A percentile compares a stretch with the other conserved stretches of the same genome.
Evolutionary conservation across 1,139 yeast genomes (phyloP).

Genomic region (Pichia sp.): DNA sequence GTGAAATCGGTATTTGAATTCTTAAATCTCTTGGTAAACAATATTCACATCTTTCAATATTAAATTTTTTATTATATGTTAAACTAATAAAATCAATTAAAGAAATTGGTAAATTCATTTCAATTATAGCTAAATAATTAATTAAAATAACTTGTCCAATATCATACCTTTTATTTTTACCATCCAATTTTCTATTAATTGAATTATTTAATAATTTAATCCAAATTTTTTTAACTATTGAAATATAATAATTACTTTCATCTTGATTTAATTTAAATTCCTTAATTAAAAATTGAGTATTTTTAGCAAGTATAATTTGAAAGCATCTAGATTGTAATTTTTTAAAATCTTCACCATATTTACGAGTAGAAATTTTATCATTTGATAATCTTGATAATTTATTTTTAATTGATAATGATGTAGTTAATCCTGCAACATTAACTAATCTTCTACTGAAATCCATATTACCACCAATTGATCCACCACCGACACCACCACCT

Average conservation of each 20-base stretch:
- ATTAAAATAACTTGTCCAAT: slow-evolving; percentile 9
- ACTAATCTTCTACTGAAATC: slow-evolving; percentile 44
- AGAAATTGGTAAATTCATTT: slow-evolving; percentile 15
- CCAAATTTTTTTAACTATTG: slow-evolving; percentile 24
- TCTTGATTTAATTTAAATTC: slow-evolving; percentile 8
- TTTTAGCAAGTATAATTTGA: slow-evolving; percentile 19
- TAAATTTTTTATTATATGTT: slow-evolving; percentile 8
- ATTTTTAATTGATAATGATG: slow-evolving; percentile 23
- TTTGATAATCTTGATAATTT: slow-evolving; percentile 15
- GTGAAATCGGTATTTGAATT: slow-evolving; percentile 10
- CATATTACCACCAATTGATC: slow-evolving; percentile 17
- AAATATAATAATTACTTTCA: slow-evolving; percentile 4
- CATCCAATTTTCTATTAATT: neutral
- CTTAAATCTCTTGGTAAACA: slow-evolving; percentile 17
- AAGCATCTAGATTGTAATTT: slow-evolving; percentile 10
- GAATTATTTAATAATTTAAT: slow-evolving; percentile 1
- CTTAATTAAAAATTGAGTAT: slow-evolving; percentile 10
- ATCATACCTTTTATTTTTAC: neutral
- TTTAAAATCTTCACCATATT: slow-evolving; percentile 15
- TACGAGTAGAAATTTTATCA: slow-evolving; percentile 22
- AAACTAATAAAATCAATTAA: slow-evolving; percentile 15
- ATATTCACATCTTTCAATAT: slow-evolving; percentile 8
- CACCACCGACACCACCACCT: slow-evolving; percentile 1
- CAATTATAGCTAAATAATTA: slow-evolving; percentile 16
- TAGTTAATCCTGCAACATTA: slow-evolving; percentile 37